Conservation (phyloP, 2,329 filamentous ascomycete genomes). For the Botrytis medusae region DNA sequence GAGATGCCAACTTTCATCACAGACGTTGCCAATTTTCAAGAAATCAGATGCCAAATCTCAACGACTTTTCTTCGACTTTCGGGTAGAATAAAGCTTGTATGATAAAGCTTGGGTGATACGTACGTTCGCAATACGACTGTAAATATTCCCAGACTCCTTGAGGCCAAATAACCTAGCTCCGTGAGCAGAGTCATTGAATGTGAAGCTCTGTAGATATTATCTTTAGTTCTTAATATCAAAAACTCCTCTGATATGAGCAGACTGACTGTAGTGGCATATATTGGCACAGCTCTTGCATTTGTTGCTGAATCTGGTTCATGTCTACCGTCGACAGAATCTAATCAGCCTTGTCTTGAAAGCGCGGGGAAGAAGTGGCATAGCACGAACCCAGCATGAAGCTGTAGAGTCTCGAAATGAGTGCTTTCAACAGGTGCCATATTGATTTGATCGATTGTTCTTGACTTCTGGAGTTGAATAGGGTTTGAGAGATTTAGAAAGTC, state of each 20-base stretch:
- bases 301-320: constrained; percentile 78
- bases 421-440: constrained; percentile 37
- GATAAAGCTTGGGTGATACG: constrained; percentile 3
- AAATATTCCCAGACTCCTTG: constrained; percentile 94
- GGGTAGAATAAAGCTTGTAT: background rate
- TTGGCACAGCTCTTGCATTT: constrained; percentile 87
- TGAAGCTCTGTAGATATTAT: constrained; percentile 63
- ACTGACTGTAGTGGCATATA: constrained; percentile 81
- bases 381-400: constrained; percentile 77
- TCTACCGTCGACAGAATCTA: constrained; percentile 46
- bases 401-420: constrained; percentile 77
- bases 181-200: constrained; percentile 95
- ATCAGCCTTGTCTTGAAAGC: constrained; percentile 27
- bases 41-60: constrained; percentile 19
- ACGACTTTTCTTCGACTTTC: background rate
- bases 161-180: constrained; percentile 93
- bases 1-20: constrained; percentile 11
- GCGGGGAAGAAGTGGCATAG: constrained; percentile 19
- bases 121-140: constrained; percentile 94
- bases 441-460: background rate
- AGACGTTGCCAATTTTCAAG: constrained; percentile 14
- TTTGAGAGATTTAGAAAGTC: no score
- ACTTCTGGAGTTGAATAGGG: background rate
- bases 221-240: constrained; percentile 21
- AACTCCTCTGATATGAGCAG: background rate